Evolutionary conservation across 2,329 filamentous ascomycete genomes (phyloP).

Genomic region (Cercospora sesami): DNA sequence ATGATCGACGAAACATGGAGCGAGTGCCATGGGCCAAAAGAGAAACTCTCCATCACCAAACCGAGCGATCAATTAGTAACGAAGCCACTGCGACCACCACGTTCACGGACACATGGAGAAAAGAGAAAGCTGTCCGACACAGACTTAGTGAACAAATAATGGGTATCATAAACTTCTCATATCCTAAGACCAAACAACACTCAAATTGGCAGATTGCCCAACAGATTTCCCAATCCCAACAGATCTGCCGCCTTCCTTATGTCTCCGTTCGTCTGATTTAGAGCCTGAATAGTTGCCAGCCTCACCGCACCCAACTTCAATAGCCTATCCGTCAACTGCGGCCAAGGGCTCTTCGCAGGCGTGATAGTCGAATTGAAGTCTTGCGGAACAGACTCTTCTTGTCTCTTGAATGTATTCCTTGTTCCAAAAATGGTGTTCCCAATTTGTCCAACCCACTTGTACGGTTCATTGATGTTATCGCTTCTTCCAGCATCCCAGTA

Average conservation of each 20-base stretch:
- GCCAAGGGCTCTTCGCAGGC: conserved; percentile 28
- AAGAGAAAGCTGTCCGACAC: conserved; percentile 6
- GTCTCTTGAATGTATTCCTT: conserved; percentile 14
- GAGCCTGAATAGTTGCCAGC: conserved; percentile 20
- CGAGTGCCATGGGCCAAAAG: background rate
- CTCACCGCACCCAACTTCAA: conserved; percentile 12
- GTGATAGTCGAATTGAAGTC: conserved; percentile 14
- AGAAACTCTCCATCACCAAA: background rate
- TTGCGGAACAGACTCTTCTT: conserved; percentile 13
- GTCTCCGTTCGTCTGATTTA: conserved; percentile 26
- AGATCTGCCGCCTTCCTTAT: conserved; percentile 6
- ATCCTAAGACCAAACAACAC: background rate
- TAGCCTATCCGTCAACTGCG: conserved; percentile 21
- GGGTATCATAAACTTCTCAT: conserved; percentile 2
- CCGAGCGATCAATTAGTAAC: background rate
- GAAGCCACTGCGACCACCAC: conserved; percentile 7
- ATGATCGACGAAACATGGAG: background rate
- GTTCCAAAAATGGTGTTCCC: conserved; percentile 20
- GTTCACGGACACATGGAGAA: conserved; percentile 2
- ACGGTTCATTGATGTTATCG: conserved; percentile 22
- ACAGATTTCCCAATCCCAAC: background rate
- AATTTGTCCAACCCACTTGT: conserved; percentile 26
- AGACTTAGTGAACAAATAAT: background rate
- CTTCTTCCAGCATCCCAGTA: conserved; percentile 33
- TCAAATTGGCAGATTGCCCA: background rate